Evolutionary conservation across 2,329 filamentous ascomycete species (phyloP).

Genomic region (Aspergillus pseudoglaucus): DNA sequence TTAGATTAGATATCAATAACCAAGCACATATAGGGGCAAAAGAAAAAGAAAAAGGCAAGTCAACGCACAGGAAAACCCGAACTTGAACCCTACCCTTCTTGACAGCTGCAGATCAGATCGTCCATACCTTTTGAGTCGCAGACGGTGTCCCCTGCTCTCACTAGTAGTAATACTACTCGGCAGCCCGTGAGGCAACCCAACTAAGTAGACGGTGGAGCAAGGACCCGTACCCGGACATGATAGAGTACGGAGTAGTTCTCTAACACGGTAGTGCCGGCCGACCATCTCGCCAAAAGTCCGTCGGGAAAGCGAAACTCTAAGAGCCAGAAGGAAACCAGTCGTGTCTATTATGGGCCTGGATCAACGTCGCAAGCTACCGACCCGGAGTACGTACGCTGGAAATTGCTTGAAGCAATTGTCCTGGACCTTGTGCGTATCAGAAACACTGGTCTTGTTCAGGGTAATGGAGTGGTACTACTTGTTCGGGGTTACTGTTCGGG

Average conservation of each 20-base stretch:
- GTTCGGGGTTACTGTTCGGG: too few relatives aligned
- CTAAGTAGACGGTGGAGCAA: neutral
- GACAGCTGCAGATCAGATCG: neutral
- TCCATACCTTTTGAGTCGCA: neutral
- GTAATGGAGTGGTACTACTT: too few relatives aligned
- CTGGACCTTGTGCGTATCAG: too few relatives aligned
- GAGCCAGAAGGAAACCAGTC: neutral
- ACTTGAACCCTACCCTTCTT: neutral
- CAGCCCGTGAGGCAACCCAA: neutral
- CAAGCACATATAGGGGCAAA: neutral
- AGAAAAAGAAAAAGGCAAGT: conserved; percentile 1
- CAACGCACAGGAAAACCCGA: neutral
- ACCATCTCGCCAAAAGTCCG: neutral
- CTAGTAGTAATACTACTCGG: neutral
- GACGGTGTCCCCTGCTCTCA: neutral
- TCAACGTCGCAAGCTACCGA: neutral
- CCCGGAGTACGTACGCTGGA: too few relatives aligned
- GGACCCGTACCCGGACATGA: neutral
- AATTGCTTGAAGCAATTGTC: too few relatives aligned
- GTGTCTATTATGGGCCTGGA: neutral
- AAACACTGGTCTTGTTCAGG: too few relatives aligned
- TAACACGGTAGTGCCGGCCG: neutral
- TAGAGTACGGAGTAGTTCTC: neutral
- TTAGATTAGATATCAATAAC: neutral
- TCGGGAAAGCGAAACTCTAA: neutral